Base-by-base conservation (phyloP, 176 grass and related monocot genomes). In the Melocanna baccifera region DNA sequence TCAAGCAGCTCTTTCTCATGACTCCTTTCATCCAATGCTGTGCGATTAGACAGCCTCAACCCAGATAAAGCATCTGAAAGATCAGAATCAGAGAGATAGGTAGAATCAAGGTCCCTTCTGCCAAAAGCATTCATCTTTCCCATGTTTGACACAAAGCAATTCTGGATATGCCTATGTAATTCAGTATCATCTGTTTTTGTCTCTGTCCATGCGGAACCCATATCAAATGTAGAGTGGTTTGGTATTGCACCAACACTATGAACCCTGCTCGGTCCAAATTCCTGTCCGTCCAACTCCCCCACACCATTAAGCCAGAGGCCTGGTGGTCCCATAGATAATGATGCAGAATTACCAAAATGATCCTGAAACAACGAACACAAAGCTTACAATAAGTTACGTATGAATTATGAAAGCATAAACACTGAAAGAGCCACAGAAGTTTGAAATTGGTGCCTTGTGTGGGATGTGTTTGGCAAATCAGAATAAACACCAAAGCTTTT, bases 41-140 rank as follows among this genome's bases (percentile, higher is more conserved):
- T 37, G 26, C 40, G 46, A 78, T 78, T 90, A 50, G 73, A 83
- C 59, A 90, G 84, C 73, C 74, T 79, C 84, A 90, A 41, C 16
- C 79, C 73, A 83, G 73, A 86, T 65, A 90, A 83, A 83, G 79
- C 75, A 83, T 78, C 74, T 79, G 88, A 90, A 56, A 86, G 73
- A 83, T 83, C 88, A 78, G 46, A 72, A 57, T 86, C 84, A 23
- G 57, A 72, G 12, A 59, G 51, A 57, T 39, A 82, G 3, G 73
- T 18, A 68, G 57, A 67, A 77, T 57, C 48, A 71, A 77, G 11
- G 26, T 90, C 73, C n/a, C 67, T 86, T 73, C 50, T 73, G 2
- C 47, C 87, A 68, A 80, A 89, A 51, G 61, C 50, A 86, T 83
- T 83, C 46, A 66, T 78, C 67, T 78, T 86, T 28, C 81, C 84